Base-by-base conservation (phyloP, 768 basidiomycete species). In the Collybia mongolica region DNA sequence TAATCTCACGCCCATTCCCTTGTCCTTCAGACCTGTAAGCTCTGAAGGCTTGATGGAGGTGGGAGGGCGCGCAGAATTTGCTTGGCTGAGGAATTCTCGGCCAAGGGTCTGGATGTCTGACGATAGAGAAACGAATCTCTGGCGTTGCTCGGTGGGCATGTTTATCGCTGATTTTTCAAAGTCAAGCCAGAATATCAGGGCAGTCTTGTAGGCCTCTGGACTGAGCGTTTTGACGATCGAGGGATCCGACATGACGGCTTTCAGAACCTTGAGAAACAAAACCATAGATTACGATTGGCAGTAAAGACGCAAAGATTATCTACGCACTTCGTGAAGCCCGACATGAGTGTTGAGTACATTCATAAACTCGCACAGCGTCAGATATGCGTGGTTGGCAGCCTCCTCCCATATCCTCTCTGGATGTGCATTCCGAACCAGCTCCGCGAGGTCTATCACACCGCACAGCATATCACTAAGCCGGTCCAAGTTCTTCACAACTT, bases 161-260 rank as follows among this genome's bases (percentile, higher is more conserved):
- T 95, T 81, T 54, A 98, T 95, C 7, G 93, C 96, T 12, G 95
- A 98, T 66, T 94, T 94, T 64, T 97, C 92, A 68, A 99, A 99
- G 75, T 98, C 97, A 41, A 89, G 81, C 81, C 93, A 88, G 69
- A 98, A 98, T 53, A 95, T 95, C 19, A 90, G 76, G 23, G 97
- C 94, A 5, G 95, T 93, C 56, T 88, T 83, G 47, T 81, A 72
- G n/a, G 87, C 91, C 62, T 93, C 91, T 11, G 79, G 80, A 44
- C 77, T 80, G 45, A 92, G 77, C 0, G 82, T 81, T 44, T 78
- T 72, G 24, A 86, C 79, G 35, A 93, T 77, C 19, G 79, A 75
- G 4, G 79, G 73, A 65, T 93, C 88, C 19, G 78, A 78, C 49
- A 93, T 67, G 39, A 93, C 87, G 14, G 67, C 72, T 64, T 82